phyloP scores from a whole-genome alignment of 2,329 filamentous ascomycete species.

The Fusarium miscanthi region DNA sequence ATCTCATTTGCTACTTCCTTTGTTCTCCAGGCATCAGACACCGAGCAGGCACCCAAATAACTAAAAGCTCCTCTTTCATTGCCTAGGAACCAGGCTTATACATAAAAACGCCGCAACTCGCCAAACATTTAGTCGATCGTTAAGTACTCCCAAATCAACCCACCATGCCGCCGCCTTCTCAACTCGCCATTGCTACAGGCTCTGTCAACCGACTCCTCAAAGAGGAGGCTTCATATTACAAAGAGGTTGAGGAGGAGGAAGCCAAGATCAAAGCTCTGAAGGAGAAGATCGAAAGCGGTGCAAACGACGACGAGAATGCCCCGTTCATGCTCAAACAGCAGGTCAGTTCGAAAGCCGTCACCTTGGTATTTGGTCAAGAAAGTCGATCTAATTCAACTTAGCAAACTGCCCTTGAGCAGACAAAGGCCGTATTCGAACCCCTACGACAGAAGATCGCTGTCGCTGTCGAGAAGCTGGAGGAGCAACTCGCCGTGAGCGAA shows the following conservation, averaged over 20 bases:
- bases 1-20: constrained; percentile 44
- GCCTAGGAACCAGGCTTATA: background rate
- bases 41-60: constrained; percentile 38
- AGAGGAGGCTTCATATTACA: constrained; percentile 90
- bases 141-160: background rate
- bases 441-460: constrained; percentile 77
- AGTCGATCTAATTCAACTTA: constrained; percentile 51
- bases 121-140: background rate
- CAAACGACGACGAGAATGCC: constrained; percentile 74
- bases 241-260: constrained; percentile 82
- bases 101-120: background rate
- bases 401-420: constrained; percentile 87
- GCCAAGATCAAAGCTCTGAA: constrained; percentile 76
- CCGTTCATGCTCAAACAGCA: constrained; percentile 87
- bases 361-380: background rate
- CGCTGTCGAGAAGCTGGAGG: constrained; percentile 78
- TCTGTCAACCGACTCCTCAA: constrained; percentile 87
- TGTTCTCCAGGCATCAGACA: constrained; percentile 29
- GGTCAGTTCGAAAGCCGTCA: constrained; percentile 61
- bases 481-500: constrained; percentile 75
- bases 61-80: background rate
- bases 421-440: constrained; percentile 81
- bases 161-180: constrained; percentile 79
- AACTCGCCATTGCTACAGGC: constrained; percentile 82
- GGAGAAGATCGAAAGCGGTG: constrained; percentile 63